These are phyloP conservation scores for Ambrosia artemisiifolia DNA, from an alignment of 129 eudicot species.

Conservation along the genomic window DNA sequence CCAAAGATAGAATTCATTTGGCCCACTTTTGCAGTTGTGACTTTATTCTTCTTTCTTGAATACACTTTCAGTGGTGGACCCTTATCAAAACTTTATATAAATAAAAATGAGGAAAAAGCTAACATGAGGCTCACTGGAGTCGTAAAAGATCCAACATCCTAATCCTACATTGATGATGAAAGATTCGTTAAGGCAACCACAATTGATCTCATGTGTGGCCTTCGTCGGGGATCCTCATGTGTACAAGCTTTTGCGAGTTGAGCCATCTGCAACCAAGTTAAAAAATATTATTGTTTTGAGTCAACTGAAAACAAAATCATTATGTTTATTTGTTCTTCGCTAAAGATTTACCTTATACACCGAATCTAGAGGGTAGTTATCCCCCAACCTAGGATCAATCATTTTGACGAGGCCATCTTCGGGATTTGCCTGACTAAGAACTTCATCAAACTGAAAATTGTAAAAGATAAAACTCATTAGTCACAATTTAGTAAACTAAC, in stretches of 20 bases:
- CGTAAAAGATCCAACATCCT: slow-evolving; percentile 63
- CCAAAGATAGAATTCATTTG: background rate
- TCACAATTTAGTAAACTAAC: background rate
- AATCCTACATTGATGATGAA: slow-evolving; percentile 57
- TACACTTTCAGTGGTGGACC: background rate
- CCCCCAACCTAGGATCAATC: slow-evolving; percentile 76
- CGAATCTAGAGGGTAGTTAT: slow-evolving; percentile 62
- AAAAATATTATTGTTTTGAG: background rate
- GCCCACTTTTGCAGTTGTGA: background rate
- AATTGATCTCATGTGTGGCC: slow-evolving; percentile 81
- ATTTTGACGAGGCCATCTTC: slow-evolving; percentile 51
- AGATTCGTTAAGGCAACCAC: slow-evolving; percentile 85
- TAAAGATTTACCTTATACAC: slow-evolving; percentile 50
- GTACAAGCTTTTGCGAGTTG: slow-evolving; percentile 89
- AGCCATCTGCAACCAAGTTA: slow-evolving; percentile 50
- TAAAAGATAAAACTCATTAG: slow-evolving; percentile 1
- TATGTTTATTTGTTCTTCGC: background rate
- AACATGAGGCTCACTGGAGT: slow-evolving; percentile 53
- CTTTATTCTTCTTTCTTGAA: background rate
- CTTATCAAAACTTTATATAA: too few relatives aligned
- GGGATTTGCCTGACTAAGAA: slow-evolving; percentile 44
- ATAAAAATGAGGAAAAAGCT: background rate
- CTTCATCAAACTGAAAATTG: slow-evolving; percentile 62
- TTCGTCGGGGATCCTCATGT: slow-evolving; percentile 59
- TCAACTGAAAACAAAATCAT: background rate